phyloP scores from a whole-genome alignment of 371 early-diverging fungal genomes.

The Lichtheimia hyalospora region DNA sequence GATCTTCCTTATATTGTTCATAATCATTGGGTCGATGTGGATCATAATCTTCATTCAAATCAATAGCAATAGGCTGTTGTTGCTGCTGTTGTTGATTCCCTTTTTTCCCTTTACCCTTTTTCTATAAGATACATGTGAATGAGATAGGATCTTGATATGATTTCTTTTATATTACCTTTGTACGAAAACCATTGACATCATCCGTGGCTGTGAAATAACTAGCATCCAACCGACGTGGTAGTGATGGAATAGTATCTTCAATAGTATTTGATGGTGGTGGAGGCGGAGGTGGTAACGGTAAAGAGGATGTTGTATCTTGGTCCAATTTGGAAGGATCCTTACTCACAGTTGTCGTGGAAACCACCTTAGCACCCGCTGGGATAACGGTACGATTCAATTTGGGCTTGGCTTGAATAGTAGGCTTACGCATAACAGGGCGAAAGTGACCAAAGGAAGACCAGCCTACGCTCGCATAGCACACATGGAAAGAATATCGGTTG shows the following conservation, averaged over 20 bases:
- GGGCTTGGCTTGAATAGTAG: conserved; percentile 48
- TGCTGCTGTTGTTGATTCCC: conserved; percentile 19
- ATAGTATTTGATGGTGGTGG: not conserved
- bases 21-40: conserved; percentile 65
- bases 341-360: conserved; percentile 34
- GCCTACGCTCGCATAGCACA: conserved; percentile 17
- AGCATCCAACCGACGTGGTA: conserved; percentile 4
- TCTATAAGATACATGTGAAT: not conserved
- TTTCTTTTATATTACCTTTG: conserved; percentile 9
- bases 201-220: conserved; percentile 26
- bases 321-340: conserved; percentile 19
- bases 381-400: conserved; percentile 43
- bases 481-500: not conserved
- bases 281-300: not conserved
- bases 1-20: conserved; percentile 57
- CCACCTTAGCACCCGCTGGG: conserved; percentile 42
- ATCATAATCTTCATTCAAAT: conserved; percentile 60
- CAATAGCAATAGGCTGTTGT: conserved; percentile 33
- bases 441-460: conserved; percentile 47
- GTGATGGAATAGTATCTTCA: not conserved
- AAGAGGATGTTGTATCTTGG: not conserved
- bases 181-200: conserved; percentile 40
- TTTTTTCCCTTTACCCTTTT: conserved; percentile 27
- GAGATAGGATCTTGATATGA: not conserved
- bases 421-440: conserved; percentile 48